phyloP scores from a whole-genome alignment of 2,329 filamentous ascomycete species.

The Fusarium mangiferae region DNA sequence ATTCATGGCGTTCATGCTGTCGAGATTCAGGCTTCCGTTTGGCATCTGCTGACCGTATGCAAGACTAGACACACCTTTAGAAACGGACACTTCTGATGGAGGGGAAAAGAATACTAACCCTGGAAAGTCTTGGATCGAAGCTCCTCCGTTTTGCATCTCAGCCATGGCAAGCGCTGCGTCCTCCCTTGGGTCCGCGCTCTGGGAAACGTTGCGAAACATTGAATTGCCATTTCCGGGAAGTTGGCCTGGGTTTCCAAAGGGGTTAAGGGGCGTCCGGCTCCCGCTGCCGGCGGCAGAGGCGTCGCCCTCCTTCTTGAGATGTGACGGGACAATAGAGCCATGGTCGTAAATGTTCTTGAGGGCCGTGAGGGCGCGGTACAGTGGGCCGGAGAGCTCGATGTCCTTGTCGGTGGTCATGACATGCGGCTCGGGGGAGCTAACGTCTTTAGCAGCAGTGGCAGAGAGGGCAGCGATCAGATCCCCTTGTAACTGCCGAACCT shows the following conservation, averaged over 20 bases:
- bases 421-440: conserved; percentile 62
- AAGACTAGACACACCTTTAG: conserved; percentile 43
- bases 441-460: conserved; percentile 71
- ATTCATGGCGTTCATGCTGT: conserved; percentile 61
- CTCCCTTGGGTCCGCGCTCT: conserved; percentile 63
- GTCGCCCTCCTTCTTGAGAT: conserved; percentile 61
- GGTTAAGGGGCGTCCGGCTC: conserved; percentile 54
- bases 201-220: conserved; percentile 42
- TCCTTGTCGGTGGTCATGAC: conserved; percentile 67
- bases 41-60: conserved; percentile 54
- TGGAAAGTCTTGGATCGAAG: conserved; percentile 57
- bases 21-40: conserved; percentile 48
- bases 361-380: conserved; percentile 69
- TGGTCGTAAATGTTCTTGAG: conserved; percentile 75
- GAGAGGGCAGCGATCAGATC: conserved; percentile 72
- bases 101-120: conserved; percentile 44
- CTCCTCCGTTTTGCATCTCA: conserved; percentile 68
- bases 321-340: conserved; percentile 64
- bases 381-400: conserved; percentile 69
- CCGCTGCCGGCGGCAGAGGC: conserved; percentile 59
- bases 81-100: not conserved
- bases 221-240: conserved; percentile 37
- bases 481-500: conserved; percentile 71
- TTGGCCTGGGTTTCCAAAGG: conserved; percentile 41
- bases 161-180: conserved; percentile 73